Evolutionary conservation across 306 rosid genomes (phyloP).

Genomic region (Amphicarpaea edgeworthii): DNA sequence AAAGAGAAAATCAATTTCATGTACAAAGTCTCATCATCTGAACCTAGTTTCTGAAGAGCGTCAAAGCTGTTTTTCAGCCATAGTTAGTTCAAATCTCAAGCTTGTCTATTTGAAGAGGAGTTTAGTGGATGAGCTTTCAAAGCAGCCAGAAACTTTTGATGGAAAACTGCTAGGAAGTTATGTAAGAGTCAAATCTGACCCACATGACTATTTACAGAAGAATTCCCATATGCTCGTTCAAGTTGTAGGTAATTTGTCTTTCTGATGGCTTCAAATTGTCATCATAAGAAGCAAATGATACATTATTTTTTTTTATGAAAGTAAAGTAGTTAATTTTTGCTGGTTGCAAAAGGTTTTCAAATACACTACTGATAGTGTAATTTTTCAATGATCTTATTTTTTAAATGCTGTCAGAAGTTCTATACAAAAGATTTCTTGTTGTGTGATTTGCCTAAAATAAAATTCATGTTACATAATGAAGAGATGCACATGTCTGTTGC

Average conservation of each 20-base stretch:
- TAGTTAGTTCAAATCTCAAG: conserved; percentile 64
- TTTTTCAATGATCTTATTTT: conserved; percentile 28
- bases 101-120: conserved; percentile 78
- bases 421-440: conserved; percentile 4
- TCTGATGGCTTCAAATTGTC: neutral
- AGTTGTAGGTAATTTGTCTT: conserved; percentile 66
- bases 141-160: conserved; percentile 60
- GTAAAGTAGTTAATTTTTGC: conserved; percentile 21
- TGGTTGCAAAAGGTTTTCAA: conserved; percentile 16
- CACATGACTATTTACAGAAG: conserved; percentile 70
- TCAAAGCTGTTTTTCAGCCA: conserved; percentile 63
- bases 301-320: neutral
- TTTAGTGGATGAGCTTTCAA: conserved; percentile 67
- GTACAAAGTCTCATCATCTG: conserved; percentile 36
- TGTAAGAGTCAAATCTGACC: conserved; percentile 72
- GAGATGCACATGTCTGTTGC: conserved; percentile 7
- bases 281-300: conserved; percentile 8
- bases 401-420: conserved; percentile 8
- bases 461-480: conserved; percentile 8
- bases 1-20: conserved; percentile 45
- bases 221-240: conserved; percentile 69
- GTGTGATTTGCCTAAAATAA: neutral
- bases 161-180: conserved; percentile 74
- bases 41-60: conserved; percentile 40
- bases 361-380: conserved; percentile 11